These are phyloP conservation scores for Tubosaeta brunneosetosa DNA, from an alignment of 768 basidiomycete species.

Conservation along the genomic window DNA sequence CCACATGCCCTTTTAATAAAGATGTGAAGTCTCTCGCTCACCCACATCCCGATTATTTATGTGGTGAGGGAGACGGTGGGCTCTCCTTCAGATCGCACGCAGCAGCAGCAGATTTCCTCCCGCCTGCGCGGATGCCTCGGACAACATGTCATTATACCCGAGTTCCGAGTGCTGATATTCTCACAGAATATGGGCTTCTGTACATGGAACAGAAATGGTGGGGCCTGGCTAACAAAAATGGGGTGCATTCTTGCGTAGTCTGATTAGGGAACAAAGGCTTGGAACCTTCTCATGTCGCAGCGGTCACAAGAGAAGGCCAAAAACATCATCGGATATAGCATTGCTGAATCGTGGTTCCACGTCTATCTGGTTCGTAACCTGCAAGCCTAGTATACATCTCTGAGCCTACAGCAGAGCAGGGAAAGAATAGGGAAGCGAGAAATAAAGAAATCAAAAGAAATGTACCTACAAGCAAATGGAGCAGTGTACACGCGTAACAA, in stretches of 20 bases:
- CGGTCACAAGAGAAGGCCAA: background rate
- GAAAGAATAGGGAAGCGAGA: background rate
- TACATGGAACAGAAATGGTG: background rate
- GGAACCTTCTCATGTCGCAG: background rate
- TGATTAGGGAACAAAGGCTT: background rate
- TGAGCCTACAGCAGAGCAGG: background rate
- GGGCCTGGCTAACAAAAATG: background rate
- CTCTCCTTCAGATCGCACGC: background rate
- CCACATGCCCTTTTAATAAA: background rate
- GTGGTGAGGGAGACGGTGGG: too few relatives aligned
- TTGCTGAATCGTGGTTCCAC: conserved; percentile 1
- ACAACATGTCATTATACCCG: background rate
- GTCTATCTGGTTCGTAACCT: conserved; percentile 8
- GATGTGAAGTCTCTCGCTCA: background rate
- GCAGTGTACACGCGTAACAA: background rate
- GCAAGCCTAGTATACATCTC: conserved; percentile 9
- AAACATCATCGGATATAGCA: background rate
- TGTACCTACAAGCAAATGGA: conserved; percentile 21
- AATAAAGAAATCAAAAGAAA: background rate
- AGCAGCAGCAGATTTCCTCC: background rate
- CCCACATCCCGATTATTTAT: background rate
- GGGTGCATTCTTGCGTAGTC: background rate
- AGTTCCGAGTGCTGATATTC: background rate
- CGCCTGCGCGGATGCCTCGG: background rate
- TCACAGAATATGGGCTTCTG: background rate